phyloP scores from a whole-genome alignment of 2,329 filamentous ascomycete genomes.

The Diaporthe australafricana region DNA sequence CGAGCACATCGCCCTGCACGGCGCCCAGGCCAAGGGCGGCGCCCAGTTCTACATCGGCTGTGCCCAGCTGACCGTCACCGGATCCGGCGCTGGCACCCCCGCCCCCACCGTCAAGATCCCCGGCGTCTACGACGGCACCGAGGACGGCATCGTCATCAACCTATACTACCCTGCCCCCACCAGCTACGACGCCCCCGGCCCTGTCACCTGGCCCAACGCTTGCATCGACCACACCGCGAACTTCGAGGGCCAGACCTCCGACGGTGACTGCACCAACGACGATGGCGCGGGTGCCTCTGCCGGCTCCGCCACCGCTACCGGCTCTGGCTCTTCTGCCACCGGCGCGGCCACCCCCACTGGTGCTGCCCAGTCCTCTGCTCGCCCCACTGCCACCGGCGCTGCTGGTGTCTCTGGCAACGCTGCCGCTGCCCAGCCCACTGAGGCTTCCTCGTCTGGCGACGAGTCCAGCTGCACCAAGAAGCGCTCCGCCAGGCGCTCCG shows the following conservation, averaged over 20 bases:
- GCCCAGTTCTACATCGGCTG: slow-evolving; percentile 55
- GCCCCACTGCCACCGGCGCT: background rate
- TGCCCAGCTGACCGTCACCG: slow-evolving; percentile 49
- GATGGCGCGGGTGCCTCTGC: slow-evolving; percentile 20
- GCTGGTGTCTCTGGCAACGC: slow-evolving; percentile 13
- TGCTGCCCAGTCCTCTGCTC: background rate
- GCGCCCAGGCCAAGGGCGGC: slow-evolving; percentile 46
- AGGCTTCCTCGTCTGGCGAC: background rate
- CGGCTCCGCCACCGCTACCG: background rate
- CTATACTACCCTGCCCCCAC: slow-evolving; percentile 50
- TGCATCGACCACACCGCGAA: slow-evolving; percentile 53
- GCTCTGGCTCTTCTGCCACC: background rate
- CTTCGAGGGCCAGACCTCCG: slow-evolving; percentile 46
- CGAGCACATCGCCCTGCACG: slow-evolving; percentile 54
- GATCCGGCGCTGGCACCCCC: slow-evolving; percentile 46
- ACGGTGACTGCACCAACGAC: slow-evolving; percentile 50
- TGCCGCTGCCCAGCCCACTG: slow-evolving; percentile 2
- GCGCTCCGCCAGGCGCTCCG: slow-evolving; percentile 11
- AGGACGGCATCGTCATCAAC: slow-evolving; percentile 49
- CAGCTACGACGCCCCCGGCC: slow-evolving; percentile 49
- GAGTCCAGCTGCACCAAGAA: slow-evolving; percentile 21
- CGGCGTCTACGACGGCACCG: slow-evolving; percentile 47
- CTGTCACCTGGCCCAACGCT: slow-evolving; percentile 48
- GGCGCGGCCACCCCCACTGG: background rate
- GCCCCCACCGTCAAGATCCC: slow-evolving; percentile 47